These are phyloP conservation scores for Apiospora hydei DNA, from an alignment of 2,329 filamentous ascomycete species.

Conservation along the genomic window DNA sequence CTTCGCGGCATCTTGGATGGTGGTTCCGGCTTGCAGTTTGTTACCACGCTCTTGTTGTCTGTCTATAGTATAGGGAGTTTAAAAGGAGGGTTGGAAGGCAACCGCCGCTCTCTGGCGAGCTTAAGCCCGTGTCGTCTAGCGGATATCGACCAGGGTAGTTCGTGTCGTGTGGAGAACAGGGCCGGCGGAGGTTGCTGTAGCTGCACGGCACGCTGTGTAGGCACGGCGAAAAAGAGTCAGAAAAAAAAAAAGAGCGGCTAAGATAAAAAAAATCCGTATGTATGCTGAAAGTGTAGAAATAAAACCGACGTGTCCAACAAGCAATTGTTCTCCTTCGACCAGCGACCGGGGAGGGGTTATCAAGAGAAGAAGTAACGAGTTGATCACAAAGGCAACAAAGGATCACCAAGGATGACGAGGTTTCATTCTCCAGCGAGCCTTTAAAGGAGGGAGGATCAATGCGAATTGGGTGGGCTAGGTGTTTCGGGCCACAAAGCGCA, in stretches of 20 bases:
- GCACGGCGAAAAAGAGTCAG: background rate
- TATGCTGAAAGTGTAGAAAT: background rate
- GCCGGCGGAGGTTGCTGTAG: slow-evolving; percentile 6
- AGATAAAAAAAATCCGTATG: background rate
- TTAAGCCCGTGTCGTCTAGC: slow-evolving; percentile 8
- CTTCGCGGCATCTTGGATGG: slow-evolving; percentile 26
- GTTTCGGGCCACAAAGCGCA: slow-evolving; percentile 19
- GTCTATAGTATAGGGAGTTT: slow-evolving; percentile 7
- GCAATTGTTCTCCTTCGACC: slow-evolving; percentile 18
- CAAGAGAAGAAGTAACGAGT: background rate
- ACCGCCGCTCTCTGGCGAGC: background rate
- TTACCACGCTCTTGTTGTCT: background rate
- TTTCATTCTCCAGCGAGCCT: slow-evolving; percentile 11
- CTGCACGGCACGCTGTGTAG: background rate
- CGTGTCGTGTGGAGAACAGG: slow-evolving; percentile 9
- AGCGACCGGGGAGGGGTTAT: slow-evolving; percentile 10
- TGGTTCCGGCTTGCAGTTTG: slow-evolving; percentile 15
- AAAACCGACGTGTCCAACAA: slow-evolving; percentile 10
- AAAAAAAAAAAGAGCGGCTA: background rate
- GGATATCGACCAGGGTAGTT: slow-evolving; percentile 3
- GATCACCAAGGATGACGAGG: slow-evolving; percentile 18
- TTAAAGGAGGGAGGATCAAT: slow-evolving; percentile 17
- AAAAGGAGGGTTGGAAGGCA: background rate
- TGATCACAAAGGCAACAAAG: background rate
- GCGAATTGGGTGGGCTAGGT: slow-evolving; percentile 13